Evolutionary conservation across 1,139 yeast species (phyloP), one percentile per base, ranked within the genome.

Genomic region (Sugiyamaella xylanicola): DNA sequence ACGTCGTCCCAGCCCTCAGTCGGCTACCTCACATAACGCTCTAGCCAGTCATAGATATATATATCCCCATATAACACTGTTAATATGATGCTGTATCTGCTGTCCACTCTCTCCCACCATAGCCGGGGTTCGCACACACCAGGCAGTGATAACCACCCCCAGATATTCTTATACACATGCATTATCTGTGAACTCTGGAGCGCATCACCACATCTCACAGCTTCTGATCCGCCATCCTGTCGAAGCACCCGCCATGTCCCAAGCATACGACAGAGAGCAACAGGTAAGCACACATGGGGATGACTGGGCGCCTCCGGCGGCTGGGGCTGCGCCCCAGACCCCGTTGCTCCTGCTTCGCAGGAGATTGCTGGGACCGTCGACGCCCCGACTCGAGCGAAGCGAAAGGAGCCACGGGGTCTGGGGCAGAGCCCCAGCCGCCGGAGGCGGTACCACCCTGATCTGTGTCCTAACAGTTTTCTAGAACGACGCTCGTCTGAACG

Each of bases 401-500:
- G n/a, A n/a, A n/a, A n/a, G n/a, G n/a, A n/a, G 49, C 27, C 36
- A 15, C 39, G 13, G 40, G 9, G 17, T 3, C 32, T 11, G 9
- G 32, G 32, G 9, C 32, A 5, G 11, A 5, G 32, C 9, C 32
- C 5, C 5, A 11, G 32, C 32, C 11, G 32, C 9, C 32, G 32
- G 32, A 11, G 11, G 5, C 32, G 11, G 32, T 5, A 25, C 17
- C 42, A 15, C 13, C 40, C n/a, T 15, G 40, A 7, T 25, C n/a
- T n/a, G n/a, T n/a, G n/a, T n/a, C n/a, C n/a, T n/a, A n/a, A n/a
- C n/a, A n/a, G n/a, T n/a, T n/a, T n/a, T n/a, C n/a, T 71, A 84
- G 76, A 86, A 86, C 68, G 86, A 85, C 66, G 73, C 73, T 45
- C 77, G 84, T 56, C 75, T 86, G 61, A 80, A 84, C 56, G 79